Conservation (phyloP, 1,139 yeast species). For the Suhomyces kunorum region DNA sequence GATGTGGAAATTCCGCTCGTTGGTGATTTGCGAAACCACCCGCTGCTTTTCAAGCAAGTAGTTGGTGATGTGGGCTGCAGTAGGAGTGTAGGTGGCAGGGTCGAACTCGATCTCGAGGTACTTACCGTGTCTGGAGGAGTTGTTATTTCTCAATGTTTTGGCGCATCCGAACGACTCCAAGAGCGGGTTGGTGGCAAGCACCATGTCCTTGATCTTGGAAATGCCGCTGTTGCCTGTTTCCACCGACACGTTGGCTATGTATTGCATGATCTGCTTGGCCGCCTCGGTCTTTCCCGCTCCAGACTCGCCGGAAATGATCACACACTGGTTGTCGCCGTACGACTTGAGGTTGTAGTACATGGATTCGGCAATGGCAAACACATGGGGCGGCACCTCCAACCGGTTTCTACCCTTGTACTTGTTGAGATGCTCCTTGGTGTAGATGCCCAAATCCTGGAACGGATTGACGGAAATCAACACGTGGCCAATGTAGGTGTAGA, state of each 20-base stretch:
- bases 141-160: conserved; percentile 91
- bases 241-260: conserved; percentile 79
- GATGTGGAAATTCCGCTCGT: conserved; percentile 95
- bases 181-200: conserved; percentile 93
- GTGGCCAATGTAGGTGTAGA: conserved; percentile 87
- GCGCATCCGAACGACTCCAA: conserved; percentile 99
- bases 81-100: conserved; percentile 72
- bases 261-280: conserved; percentile 98
- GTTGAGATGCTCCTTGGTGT: conserved; percentile 73
- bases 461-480: conserved; percentile 96
- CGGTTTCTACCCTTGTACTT: conserved; percentile 89
- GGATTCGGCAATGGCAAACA: conserved; percentile 94
- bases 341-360: conserved; percentile 96
- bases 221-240: conserved; percentile 46
- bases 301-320: conserved; percentile 96
- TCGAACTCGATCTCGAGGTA: conserved; percentile 91
- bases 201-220: conserved; percentile 92
- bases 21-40: conserved; percentile 88
- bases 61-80: conserved; percentile 94
- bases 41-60: conserved; percentile 92
- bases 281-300: conserved; percentile 99
- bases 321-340: conserved; percentile 95
- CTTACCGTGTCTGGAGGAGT: conserved; percentile 97
- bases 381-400: conserved; percentile 98
- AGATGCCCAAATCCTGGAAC: conserved; percentile 92